A percentile compares a stretch with the other conserved stretches of the same genome.
phyloP scores from a whole-genome alignment of 305 asterid genomes.

The Ajuga reptans region DNA sequence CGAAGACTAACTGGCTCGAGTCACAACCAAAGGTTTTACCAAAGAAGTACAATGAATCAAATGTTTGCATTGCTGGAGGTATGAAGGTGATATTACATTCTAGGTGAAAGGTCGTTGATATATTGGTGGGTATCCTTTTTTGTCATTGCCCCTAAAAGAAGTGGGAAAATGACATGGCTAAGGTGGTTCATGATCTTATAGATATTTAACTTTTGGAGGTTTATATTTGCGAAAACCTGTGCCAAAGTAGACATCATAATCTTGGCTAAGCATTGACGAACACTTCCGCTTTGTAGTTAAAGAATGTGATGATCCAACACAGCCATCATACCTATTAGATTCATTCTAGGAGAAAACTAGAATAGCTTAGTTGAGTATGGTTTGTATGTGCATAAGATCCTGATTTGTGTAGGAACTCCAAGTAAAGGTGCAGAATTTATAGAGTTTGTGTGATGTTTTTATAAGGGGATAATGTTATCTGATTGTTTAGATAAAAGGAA shows the following conservation, averaged over 20 bases:
- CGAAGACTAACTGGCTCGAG: slow-evolving; percentile 87
- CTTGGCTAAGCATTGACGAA: not conserved
- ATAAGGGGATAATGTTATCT: not conserved
- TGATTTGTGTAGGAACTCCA: not conserved
- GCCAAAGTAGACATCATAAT: not conserved
- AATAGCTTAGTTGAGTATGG: not conserved
- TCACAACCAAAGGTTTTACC: slow-evolving; percentile 54
- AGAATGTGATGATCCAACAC: not conserved
- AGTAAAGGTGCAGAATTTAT: not conserved
- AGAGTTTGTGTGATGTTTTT: not conserved
- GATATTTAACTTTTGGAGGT: slow-evolving; percentile 3
- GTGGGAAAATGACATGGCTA: slow-evolving; percentile 3
- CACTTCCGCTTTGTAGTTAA: not conserved
- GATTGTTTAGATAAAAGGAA: not conserved
- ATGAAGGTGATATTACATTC: slow-evolving; percentile 40
- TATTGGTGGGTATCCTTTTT: slow-evolving; percentile 8
- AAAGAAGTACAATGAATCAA: slow-evolving; percentile 66
- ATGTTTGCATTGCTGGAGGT: slow-evolving; percentile 98
- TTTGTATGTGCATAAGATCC: slow-evolving; percentile 14
- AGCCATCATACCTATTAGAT: not conserved
- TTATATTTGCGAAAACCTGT: not conserved
- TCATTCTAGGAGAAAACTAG: not conserved
- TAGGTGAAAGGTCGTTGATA: slow-evolving; percentile 21
- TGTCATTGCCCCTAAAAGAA: slow-evolving; percentile 3
- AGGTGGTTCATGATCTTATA: slow-evolving; percentile 11